Base-by-base conservation (phyloP, 208 protist genomes). In the Wallacemonas rigidus region DNA sequence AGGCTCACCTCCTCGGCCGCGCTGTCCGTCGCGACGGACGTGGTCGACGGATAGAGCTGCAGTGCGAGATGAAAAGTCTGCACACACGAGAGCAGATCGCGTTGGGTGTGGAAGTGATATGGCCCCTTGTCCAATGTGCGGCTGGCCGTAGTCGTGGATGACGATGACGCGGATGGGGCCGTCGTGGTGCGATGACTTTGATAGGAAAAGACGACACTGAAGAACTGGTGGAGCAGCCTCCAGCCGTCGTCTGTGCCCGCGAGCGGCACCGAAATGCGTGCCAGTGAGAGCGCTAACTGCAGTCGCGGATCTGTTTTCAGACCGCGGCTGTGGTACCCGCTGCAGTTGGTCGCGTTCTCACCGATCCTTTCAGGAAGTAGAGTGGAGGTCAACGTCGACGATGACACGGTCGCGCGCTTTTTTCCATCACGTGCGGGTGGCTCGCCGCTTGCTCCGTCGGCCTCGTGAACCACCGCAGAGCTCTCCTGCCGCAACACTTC, bases 191-290 rank as follows among this genome's bases (percentile, higher is more conserved):
- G 36, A 45, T 41, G 47, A 38, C 55, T 63, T 12, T 65, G 53
- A 35, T 71, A 72, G 7, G 71, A 48, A 38, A 84, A 80, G 35
- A 81, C 69, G 48, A 77, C 71, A 45, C 72, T 76, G 58, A 89
- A 82, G 62, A 85, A 93, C 39, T 87, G 80, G 26, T 81, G 79
- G 44, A 94, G 67, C 53, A 89, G 54, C 47, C 72, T 56, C 83
- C 84, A 89, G 1, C 76, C 86, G 36, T 91, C 86, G 41, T 89
- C 81, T 2, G 72, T 83, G 44, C 75, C 71, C 7, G 85, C 82
- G 3, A 93, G 69, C n/a, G 82, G 78, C 4, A 76, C 54, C 35
- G 71, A 71, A 4, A 74, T 43, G 56, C 47, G 69, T 26, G 56
- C 69, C 41, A 69, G 51, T 7, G 44, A 4, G 2, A 48, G 44